Conservation (phyloP, 805 yeast species). For the Clavispora vitiphila region DNA sequence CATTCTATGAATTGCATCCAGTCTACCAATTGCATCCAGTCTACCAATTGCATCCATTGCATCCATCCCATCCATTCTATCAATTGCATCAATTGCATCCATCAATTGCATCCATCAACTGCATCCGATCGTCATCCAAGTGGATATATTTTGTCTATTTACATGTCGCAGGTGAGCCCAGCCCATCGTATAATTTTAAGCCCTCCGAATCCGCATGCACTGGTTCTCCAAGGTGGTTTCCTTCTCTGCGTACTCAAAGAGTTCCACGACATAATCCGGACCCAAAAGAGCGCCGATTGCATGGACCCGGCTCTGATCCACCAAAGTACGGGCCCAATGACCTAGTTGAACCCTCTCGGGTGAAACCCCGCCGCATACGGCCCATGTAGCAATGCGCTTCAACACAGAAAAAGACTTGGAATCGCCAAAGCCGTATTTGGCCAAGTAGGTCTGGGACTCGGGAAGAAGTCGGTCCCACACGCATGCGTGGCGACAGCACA, state of each 20-base stretch:
- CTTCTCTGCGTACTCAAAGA: constrained; percentile 55
- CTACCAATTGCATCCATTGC: too few relatives aligned
- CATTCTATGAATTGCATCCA: too few relatives aligned
- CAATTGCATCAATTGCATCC: too few relatives aligned
- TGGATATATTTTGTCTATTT: too few relatives aligned
- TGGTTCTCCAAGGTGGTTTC: constrained; percentile 69
- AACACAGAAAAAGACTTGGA: constrained; percentile 41
- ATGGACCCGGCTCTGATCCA: constrained; percentile 65
- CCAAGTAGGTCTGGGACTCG: constrained; percentile 39
- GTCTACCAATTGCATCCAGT: too few relatives aligned
- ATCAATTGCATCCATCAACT: too few relatives aligned
- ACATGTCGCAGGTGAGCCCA: too few relatives aligned
- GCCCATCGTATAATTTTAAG: neutral
- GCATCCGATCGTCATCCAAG: too few relatives aligned
- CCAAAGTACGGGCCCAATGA: constrained; percentile 58
- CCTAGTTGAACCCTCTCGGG: constrained; percentile 59
- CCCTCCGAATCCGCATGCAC: constrained; percentile 33
- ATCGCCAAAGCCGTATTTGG: constrained; percentile 26
- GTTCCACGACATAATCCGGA: constrained; percentile 38
- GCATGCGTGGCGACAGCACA: constrained; percentile 92
- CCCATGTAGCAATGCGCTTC: constrained; percentile 79
- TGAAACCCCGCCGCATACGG: constrained; percentile 61
- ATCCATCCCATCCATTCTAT: too few relatives aligned
- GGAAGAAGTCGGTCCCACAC: constrained; percentile 50
- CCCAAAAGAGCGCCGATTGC: constrained; percentile 34